Evolutionary conservation across 2,329 filamentous ascomycete species (phyloP), one percentile per base, ranked within the genome.

Genomic region (Ophiostoma quercus): DNA sequence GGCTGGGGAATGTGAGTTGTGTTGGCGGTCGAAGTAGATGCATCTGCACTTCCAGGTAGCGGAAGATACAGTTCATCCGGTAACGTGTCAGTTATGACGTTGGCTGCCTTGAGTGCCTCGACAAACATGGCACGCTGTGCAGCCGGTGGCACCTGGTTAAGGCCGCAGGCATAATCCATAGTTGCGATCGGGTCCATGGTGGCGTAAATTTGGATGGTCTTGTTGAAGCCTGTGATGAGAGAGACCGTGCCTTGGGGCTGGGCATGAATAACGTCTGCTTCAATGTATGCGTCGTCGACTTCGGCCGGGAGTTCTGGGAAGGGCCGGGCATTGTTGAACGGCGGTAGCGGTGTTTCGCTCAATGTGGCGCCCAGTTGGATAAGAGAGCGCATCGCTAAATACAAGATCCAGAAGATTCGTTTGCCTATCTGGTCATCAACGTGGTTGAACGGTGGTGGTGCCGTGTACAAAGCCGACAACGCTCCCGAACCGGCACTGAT

Each of bases 241-340:
- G 92, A 91, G 1, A 94, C 80, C 1, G 85, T 82, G 5, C 87
- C 88, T 22, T 87, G 80, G 2, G 90, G 89, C 75, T 94, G 92
- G 8, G 85, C 82, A 41, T 90, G 85, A 68, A 94, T 87, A 72
- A 91, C 87, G 32, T 88, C 86, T 0, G 88, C 82, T 71, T 88
- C 88, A 71, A 97, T 91, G 75, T 88, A 94, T 70, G 90, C 88
- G 78, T 97, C 93, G 74, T 97, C 93, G 0, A 96, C 87, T 75
- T 96, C 92, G 25, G 89, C 81, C 0, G 93, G 93, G 14, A 93
- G 83, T 8, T 91, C 90, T 3, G 93, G 93, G 74, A 92, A 4
- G 88, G 90, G 62, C 92, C 87, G 34, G 85, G 88, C 0, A 88
- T 87, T 0, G 92, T 96, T 1, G 90, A 88, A 67, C 2, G 92